These are phyloP conservation scores for Entonaema liquescens DNA, from an alignment of 495 filamentous ascomycete genomes.

Conservation along the genomic window DNA sequence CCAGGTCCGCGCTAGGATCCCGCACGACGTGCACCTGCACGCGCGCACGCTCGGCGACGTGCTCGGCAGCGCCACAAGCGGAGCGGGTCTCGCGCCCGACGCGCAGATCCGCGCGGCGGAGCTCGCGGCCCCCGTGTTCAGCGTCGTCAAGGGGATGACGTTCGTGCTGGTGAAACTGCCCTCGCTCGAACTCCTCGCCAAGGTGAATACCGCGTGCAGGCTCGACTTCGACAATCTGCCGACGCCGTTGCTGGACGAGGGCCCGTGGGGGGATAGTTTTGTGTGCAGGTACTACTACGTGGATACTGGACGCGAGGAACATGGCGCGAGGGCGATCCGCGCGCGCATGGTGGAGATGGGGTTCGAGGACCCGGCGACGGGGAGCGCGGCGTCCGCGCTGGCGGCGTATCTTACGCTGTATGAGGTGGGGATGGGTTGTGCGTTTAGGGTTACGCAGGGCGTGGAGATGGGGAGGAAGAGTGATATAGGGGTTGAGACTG, in stretches of 20 bases:
- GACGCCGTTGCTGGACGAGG: constrained; percentile 60
- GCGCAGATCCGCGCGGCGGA: constrained; percentile 45
- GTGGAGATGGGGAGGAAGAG: constrained; percentile 81
- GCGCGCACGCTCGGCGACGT: constrained; percentile 40
- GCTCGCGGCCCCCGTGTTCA: constrained; percentile 60
- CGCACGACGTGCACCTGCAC: constrained; percentile 74
- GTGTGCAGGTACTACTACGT: constrained; percentile 66
- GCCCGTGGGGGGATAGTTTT: constrained; percentile 62
- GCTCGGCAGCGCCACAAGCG: background rate
- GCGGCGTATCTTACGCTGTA: constrained; percentile 63
- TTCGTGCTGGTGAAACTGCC: constrained; percentile 66
- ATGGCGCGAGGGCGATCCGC: constrained; percentile 37
- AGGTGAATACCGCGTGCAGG: constrained; percentile 39
- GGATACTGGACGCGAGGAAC: constrained; percentile 32
- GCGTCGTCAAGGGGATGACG: constrained; percentile 75
- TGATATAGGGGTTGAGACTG: constrained; percentile 56
- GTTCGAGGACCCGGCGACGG: constrained; percentile 75
- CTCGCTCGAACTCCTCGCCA: constrained; percentile 53
- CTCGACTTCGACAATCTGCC: constrained; percentile 44
- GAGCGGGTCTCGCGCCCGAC: constrained; percentile 37
- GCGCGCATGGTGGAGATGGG: constrained; percentile 65
- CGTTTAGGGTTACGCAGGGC: constrained; percentile 71
- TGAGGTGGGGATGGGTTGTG: constrained; percentile 44
- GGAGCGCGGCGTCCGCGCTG: constrained; percentile 68
- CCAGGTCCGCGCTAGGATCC: constrained; percentile 63